These are phyloP conservation scores for Suhomyces sp. DNA, from an alignment of 805 yeast species.

Conservation along the genomic window DNA sequence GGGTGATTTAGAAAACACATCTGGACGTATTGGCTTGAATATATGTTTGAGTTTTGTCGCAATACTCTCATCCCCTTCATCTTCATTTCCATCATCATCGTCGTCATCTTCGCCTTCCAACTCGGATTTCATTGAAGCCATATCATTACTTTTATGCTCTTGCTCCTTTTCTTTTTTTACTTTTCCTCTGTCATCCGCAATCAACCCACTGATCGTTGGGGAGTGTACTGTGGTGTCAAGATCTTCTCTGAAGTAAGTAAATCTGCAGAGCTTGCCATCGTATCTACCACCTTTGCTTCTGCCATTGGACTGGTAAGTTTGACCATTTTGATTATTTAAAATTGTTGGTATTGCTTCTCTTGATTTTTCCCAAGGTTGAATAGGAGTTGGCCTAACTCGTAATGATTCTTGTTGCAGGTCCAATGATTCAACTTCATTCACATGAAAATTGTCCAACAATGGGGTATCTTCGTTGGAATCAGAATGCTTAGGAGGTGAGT, in stretches of 20 bases:
- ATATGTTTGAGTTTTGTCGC: conserved; percentile 18
- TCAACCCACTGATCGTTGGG: conserved; percentile 78
- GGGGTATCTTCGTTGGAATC: conserved; percentile 25
- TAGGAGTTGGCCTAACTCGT: conserved; percentile 70
- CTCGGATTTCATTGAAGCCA: background rate
- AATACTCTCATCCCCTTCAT: conserved; percentile 3
- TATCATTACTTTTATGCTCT: conserved; percentile 1
- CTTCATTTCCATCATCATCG: conserved; percentile 4
- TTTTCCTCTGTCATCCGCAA: too few relatives aligned
- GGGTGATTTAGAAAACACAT: conserved; percentile 10
- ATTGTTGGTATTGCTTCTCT: conserved; percentile 31
- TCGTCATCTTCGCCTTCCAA: conserved; percentile 9
- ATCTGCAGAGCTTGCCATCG: conserved; percentile 49
- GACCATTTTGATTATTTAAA: conserved; percentile 15
- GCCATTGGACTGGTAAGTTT: conserved; percentile 1
- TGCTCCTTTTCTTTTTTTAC: conserved; percentile 1
- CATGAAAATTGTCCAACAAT: conserved; percentile 27
- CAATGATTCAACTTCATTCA: conserved; percentile 32
- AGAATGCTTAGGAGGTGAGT: background rate
- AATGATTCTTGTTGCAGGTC: conserved; percentile 41
- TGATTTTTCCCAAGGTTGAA: conserved; percentile 68
- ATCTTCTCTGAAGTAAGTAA: conserved; percentile 91
- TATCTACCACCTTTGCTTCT: background rate
- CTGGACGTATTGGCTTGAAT: conserved; percentile 26
- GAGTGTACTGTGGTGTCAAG: conserved; percentile 87